Conservation (phyloP, 306 rosid species). For the Medicago lupulina region DNA sequence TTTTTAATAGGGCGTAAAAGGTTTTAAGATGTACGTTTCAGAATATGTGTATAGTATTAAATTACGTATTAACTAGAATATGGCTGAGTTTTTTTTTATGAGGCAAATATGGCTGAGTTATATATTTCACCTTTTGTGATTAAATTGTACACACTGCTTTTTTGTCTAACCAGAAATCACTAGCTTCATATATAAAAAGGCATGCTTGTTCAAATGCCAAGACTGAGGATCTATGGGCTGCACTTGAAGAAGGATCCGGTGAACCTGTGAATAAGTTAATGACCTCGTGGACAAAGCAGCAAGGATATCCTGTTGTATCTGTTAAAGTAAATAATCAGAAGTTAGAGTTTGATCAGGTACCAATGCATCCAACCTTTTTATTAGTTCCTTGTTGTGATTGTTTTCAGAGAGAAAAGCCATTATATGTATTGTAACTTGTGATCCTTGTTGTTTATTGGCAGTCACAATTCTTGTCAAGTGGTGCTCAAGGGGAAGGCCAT, state of each 20-base stretch:
- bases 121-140: conserved; percentile 24
- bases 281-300: conserved; percentile 95
- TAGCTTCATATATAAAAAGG: conserved; percentile 83
- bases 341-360: conserved; percentile 88
- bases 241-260: conserved; percentile 94
- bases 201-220: conserved; percentile 81
- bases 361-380: conserved; percentile 35
- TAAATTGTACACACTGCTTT: conserved; percentile 35
- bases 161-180: conserved; percentile 71
- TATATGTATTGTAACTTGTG: conserved; percentile 29
- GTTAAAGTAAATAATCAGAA: conserved; percentile 64
- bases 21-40: conserved; percentile 8
- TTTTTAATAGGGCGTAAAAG: not conserved
- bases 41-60: conserved; percentile 1
- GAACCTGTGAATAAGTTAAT: conserved; percentile 87
- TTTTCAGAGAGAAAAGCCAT: conserved; percentile 25
- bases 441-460: conserved; percentile 49
- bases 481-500: conserved; percentile 79
- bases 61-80: conserved; percentile 26
- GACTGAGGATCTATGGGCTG: conserved; percentile 95
- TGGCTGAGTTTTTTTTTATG: conserved; percentile 5
- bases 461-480: conserved; percentile 85
- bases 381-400: conserved; percentile 32
- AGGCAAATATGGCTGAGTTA: conserved; percentile 15
- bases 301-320: conserved; percentile 88